A percentile compares a stretch with the other conserved stretches of the same genome.
phyloP scores from a whole-genome alignment of 1,284 basidiomycete genomes.

The Nidula niveotomentosa region DNA sequence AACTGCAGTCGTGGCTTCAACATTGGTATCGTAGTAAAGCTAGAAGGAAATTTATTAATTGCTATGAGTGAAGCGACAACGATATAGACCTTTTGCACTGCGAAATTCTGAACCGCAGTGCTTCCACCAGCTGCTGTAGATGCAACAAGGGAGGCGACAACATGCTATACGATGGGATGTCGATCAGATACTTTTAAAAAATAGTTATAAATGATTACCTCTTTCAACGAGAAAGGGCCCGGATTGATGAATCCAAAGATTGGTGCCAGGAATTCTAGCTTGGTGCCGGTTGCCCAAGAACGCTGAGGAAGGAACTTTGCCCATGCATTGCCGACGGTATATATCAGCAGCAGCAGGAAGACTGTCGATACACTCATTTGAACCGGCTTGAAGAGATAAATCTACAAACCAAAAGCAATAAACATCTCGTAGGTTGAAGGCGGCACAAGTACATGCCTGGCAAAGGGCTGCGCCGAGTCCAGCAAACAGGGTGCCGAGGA shows the following conservation, averaged over 20 bases:
- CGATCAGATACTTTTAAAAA: neutral
- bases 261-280: constrained; percentile 35
- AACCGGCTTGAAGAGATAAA: constrained; percentile 63
- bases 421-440: constrained; percentile 1
- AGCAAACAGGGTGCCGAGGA: constrained; percentile 57
- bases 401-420: constrained; percentile 28
- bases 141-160: constrained; percentile 59
- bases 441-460: constrained; percentile 35
- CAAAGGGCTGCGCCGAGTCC: constrained; percentile 51
- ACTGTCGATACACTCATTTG: constrained; percentile 51
- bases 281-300: constrained; percentile 38
- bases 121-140: constrained; percentile 55
- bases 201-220: constrained; percentile 34
- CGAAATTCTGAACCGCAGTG: constrained; percentile 56
- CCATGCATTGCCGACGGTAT: constrained; percentile 53
- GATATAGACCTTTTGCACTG: constrained; percentile 52
- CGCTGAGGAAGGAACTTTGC: constrained; percentile 40
- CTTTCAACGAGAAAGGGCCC: constrained; percentile 57
- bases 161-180: constrained; percentile 40
- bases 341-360: constrained; percentile 60
- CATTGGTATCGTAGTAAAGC: constrained; percentile 61
- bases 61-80: neutral
- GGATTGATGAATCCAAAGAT: constrained; percentile 55
- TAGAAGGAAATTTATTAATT: constrained; percentile 15
- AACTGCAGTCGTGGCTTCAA: constrained; percentile 55